Evolutionary conservation across 345 rosid species (phyloP).

Genomic region (Euphorbia pulcherrima): DNA sequence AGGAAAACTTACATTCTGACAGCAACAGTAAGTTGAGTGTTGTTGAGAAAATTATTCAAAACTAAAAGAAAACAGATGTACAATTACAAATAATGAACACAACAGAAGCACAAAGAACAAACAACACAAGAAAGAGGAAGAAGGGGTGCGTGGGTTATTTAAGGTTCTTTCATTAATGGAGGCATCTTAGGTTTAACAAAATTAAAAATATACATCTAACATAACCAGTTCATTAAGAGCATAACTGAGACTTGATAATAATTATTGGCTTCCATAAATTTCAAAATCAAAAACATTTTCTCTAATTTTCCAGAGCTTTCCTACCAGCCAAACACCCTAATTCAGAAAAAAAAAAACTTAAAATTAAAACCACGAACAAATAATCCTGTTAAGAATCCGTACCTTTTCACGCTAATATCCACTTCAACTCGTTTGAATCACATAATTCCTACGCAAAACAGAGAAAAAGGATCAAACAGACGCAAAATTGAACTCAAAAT

Average conservation of each 20-base stretch:
- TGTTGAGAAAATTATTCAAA: not conserved
- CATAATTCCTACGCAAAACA: constrained; percentile 3
- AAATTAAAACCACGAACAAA: too few species aligned
- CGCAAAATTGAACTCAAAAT: not conserved
- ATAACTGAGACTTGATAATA: not conserved
- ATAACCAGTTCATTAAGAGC: not conserved
- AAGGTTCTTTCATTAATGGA: not conserved
- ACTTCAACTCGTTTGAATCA: constrained; percentile 16
- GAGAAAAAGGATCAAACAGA: not conserved
- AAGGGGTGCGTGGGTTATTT: not conserved
- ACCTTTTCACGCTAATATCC: constrained; percentile 20
- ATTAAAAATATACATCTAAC: not conserved
- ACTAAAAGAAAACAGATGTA: not conserved
- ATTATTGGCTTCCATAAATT: not conserved
- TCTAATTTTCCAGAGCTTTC: constrained; percentile 5
- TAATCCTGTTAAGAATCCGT: not conserved
- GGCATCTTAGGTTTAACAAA: not conserved
- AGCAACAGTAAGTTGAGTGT: not conserved
- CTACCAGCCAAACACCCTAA: constrained; percentile 20
- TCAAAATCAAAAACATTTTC: not conserved
- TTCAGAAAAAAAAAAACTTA: not conserved
- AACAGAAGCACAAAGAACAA: not conserved
- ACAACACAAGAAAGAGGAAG: not conserved
- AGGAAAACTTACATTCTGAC: not conserved
- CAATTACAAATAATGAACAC: not conserved